Conservation (phyloP, 441 rosid genomes). For the Eruca vesicaria region DNA sequence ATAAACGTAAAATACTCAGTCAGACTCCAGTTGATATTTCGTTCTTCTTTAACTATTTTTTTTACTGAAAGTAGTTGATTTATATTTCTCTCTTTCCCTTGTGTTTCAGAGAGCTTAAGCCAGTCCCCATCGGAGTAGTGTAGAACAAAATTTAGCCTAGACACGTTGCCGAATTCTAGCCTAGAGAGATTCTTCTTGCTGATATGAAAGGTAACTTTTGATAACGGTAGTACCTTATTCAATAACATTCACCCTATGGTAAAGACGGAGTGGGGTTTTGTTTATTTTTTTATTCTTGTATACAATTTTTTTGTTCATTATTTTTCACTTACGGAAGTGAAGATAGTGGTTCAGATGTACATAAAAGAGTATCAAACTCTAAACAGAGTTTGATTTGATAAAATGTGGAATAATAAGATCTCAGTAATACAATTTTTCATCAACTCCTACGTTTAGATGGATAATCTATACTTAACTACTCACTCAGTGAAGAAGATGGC, state of each 20-base stretch:
- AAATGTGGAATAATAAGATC: background rate
- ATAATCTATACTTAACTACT: background rate
- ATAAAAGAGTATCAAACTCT: background rate
- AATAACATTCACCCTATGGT: background rate
- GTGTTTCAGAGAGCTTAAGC: background rate
- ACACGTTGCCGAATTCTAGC: background rate
- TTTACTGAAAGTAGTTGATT: background rate
- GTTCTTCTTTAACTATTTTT: background rate
- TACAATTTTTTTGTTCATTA: background rate
- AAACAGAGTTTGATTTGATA: background rate
- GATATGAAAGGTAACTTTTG: background rate
- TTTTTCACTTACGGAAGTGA: background rate
- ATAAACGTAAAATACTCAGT: background rate
- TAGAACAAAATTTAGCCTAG: slow-evolving; percentile 16
- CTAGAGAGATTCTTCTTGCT: background rate
- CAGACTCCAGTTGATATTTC: background rate
- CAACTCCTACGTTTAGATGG: background rate
- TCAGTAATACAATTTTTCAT: background rate
- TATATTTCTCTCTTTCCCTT: background rate
- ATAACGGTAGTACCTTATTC: background rate
- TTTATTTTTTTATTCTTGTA: background rate
- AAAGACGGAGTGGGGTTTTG: background rate
- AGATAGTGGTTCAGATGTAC: background rate
- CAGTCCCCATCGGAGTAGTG: slow-evolving; percentile 13
- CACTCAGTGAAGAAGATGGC: background rate